phyloP scores from a whole-genome alignment of 2,329 filamentous ascomycete species.

The Geosmithia putterillii region DNA sequence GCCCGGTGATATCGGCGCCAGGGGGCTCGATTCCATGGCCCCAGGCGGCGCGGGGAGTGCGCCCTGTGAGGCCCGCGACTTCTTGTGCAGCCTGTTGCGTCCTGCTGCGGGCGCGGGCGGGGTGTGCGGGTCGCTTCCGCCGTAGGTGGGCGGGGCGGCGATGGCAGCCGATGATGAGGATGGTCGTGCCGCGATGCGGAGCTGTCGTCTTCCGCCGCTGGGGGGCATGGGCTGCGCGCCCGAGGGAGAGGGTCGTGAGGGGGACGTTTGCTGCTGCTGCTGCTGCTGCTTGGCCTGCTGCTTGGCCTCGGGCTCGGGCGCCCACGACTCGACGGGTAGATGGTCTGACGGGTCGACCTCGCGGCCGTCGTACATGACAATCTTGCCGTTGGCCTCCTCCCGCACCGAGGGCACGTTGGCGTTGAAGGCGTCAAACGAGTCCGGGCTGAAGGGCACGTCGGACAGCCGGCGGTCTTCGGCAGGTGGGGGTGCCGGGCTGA shows the following conservation, averaged over 20 bases:
- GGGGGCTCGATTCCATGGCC: slow-evolving; percentile 33
- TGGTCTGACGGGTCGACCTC: slow-evolving; percentile 75
- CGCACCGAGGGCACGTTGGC: slow-evolving; percentile 33
- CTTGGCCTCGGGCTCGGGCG: slow-evolving; percentile 56
- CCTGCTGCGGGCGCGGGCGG: slow-evolving; percentile 22
- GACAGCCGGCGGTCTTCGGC: slow-evolving; percentile 39
- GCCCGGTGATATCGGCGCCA: slow-evolving; percentile 39
- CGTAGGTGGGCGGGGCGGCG: slow-evolving; percentile 23
- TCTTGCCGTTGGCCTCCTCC: slow-evolving; percentile 44
- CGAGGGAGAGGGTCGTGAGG: slow-evolving; percentile 30
- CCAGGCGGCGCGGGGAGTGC: slow-evolving; percentile 20
- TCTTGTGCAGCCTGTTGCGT: slow-evolving; percentile 56
- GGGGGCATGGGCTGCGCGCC: slow-evolving; percentile 41
- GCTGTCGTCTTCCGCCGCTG: slow-evolving; percentile 33
- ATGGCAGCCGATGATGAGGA: no score
- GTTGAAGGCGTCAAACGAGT: slow-evolving; percentile 64
- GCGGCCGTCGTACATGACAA: slow-evolving; percentile 62
- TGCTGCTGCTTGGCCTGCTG: slow-evolving; percentile 9
- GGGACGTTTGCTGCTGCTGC: background rate
- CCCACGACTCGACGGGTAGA: slow-evolving; percentile 65
- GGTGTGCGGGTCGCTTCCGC: slow-evolving; percentile 12
- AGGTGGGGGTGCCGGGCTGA: slow-evolving; percentile 54
- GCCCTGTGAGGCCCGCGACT: slow-evolving; percentile 32
- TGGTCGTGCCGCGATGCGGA: slow-evolving; percentile 37
- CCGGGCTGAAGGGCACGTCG: slow-evolving; percentile 59